Conservation (phyloP, 768 basidiomycete species). For the Amanita rubescens region DNA sequence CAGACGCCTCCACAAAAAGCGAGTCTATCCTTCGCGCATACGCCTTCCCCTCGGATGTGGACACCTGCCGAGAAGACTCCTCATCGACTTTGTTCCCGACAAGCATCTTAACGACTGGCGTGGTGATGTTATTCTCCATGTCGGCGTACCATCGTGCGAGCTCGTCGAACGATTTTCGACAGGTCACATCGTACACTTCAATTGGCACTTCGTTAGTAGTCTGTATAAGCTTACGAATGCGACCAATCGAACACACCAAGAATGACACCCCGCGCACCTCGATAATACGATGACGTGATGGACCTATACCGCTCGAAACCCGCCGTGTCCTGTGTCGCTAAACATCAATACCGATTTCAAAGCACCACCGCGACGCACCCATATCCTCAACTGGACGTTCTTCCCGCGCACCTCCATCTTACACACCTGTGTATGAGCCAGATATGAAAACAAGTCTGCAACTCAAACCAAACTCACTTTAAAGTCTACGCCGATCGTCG, state of each 20-base stretch:
- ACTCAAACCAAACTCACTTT: slow-evolving; percentile 40
- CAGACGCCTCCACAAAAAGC: slow-evolving; percentile 87
- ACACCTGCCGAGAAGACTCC: slow-evolving; percentile 87
- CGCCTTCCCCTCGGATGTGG: slow-evolving; percentile 64
- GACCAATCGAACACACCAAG: slow-evolving; percentile 36
- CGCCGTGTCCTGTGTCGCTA: slow-evolving; percentile 75
- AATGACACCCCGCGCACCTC: slow-evolving; percentile 80
- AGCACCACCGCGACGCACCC: no score
- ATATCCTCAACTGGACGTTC: slow-evolving; percentile 91
- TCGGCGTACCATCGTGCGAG: slow-evolving; percentile 91
- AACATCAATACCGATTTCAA: neutral
- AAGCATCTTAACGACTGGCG: slow-evolving; percentile 85
- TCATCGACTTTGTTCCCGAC: slow-evolving; percentile 96
- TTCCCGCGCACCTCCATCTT: slow-evolving; percentile 81
- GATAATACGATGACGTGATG: slow-evolving; percentile 92
- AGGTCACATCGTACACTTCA: slow-evolving; percentile 91
- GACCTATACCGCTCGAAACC: slow-evolving; percentile 97
- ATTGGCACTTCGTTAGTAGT: neutral
- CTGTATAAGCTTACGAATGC: neutral
- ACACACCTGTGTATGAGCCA: slow-evolving; percentile 48
- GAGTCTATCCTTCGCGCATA: slow-evolving; percentile 81
- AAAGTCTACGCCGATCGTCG: slow-evolving; percentile 83
- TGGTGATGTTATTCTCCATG: slow-evolving; percentile 86
- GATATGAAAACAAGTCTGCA: neutral
- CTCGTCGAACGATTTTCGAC: slow-evolving; percentile 87